Conservation (phyloP, 345 rosid genomes). For the Eutrema yunnanense region DNA sequence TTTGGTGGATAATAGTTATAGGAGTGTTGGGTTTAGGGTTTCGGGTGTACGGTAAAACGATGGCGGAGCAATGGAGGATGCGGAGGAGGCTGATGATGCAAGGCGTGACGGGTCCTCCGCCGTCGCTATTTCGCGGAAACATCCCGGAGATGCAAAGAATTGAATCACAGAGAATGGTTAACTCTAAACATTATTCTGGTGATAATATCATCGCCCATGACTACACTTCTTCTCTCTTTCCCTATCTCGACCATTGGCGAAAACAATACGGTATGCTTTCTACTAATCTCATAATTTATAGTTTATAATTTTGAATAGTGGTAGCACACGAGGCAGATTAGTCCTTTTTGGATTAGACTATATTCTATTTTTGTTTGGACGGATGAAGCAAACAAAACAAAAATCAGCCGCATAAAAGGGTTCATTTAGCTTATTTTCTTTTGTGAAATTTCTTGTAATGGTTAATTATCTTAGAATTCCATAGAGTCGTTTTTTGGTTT, state of each 20-base stretch:
- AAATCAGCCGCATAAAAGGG: too few relatives aligned
- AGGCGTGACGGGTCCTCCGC: conserved; percentile 65
- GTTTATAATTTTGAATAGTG: background rate
- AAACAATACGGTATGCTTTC: conserved; percentile 55
- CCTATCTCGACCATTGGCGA: conserved; percentile 72
- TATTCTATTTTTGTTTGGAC: background rate
- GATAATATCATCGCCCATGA: conserved; percentile 53
- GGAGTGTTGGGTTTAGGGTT: conserved; percentile 24
- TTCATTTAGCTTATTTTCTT: too few relatives aligned
- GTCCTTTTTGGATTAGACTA: background rate
- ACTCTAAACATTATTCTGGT: conserved; percentile 10
- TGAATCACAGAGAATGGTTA: conserved; percentile 22
- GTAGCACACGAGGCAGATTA: background rate
- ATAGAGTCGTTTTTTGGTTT: too few relatives aligned
- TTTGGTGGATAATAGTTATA: conserved; percentile 16
- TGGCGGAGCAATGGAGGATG: conserved; percentile 23
- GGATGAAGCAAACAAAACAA: background rate
- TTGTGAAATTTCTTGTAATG: too few relatives aligned
- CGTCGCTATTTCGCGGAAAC: conserved; percentile 58
- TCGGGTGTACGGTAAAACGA: conserved; percentile 14
- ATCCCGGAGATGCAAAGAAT: conserved; percentile 60
- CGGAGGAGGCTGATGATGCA: conserved; percentile 45
- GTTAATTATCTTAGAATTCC: too few relatives aligned
- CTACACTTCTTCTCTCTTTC: conserved; percentile 68
- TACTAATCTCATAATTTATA: background rate